Conservation (phyloP, 2,329 filamentous ascomycete genomes). For the Sarocladiaceae sp. region DNA sequence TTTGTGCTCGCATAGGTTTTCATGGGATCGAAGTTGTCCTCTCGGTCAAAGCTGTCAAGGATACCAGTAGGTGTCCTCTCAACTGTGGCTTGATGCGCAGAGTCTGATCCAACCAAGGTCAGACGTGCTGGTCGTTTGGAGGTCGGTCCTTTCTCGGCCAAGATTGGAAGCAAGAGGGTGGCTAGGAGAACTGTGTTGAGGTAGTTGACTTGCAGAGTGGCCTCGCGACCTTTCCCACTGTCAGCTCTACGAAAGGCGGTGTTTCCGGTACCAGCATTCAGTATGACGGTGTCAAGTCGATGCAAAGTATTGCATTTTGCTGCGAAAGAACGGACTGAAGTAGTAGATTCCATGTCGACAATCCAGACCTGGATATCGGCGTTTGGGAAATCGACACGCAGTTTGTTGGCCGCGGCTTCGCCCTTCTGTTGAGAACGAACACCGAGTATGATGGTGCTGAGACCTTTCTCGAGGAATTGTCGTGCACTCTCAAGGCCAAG, state of each 20-base stretch:
- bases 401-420: slow-evolving; percentile 25
- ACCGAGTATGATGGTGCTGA: slow-evolving; percentile 39
- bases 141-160: slow-evolving; percentile 22
- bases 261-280: slow-evolving; percentile 39
- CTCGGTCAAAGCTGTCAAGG: slow-evolving; percentile 26
- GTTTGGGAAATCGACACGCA: slow-evolving; percentile 14
- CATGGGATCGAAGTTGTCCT: slow-evolving; percentile 16
- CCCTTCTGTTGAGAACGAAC: slow-evolving; percentile 32
- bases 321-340: slow-evolving; percentile 39
- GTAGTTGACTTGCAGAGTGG: slow-evolving; percentile 36
- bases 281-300: slow-evolving; percentile 38
- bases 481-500: slow-evolving; percentile 38
- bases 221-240: slow-evolving; percentile 23
- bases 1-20: slow-evolving; percentile 25
- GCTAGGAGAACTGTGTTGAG: slow-evolving; percentile 30
- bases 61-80: slow-evolving; percentile 9
- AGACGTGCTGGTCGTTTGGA: slow-evolving; percentile 20
- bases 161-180: slow-evolving; percentile 26
- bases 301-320: slow-evolving; percentile 26
- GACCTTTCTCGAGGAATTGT: slow-evolving; percentile 31
- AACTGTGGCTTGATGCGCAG: slow-evolving; percentile 12
- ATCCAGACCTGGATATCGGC: slow-evolving; percentile 43
- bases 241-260: slow-evolving; percentile 12
- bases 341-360: slow-evolving; percentile 44
- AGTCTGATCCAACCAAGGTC: slow-evolving; percentile 27